phyloP scores from a whole-genome alignment of 2,329 filamentous ascomycete genomes.

The Arthroderma sp. region DNA sequence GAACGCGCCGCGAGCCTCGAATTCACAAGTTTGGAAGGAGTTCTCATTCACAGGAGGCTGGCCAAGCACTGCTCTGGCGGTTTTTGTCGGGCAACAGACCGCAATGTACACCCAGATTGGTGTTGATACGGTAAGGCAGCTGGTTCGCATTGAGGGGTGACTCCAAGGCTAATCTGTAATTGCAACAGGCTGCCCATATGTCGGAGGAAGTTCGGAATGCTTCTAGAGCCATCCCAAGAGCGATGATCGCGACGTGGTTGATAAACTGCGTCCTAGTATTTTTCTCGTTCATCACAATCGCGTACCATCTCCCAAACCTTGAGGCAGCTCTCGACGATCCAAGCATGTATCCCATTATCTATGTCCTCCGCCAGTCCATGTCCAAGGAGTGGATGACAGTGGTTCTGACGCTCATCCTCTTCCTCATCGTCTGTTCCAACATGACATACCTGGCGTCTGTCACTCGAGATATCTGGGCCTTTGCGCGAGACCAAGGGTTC shows the following conservation, averaged over 20 bases:
- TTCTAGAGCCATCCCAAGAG: slow-evolving; percentile 32
- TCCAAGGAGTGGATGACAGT: slow-evolving; percentile 32
- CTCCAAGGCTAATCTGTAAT: background rate
- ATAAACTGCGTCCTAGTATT: slow-evolving; percentile 37
- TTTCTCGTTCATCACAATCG: slow-evolving; percentile 29
- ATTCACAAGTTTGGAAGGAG: slow-evolving; percentile 21
- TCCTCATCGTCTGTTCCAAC: slow-evolving; percentile 21
- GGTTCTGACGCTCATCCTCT: slow-evolving; percentile 33
- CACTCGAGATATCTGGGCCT: slow-evolving; percentile 30
- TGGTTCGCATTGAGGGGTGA: background rate
- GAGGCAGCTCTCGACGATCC: slow-evolving; percentile 25
- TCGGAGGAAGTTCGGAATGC: slow-evolving; percentile 40
- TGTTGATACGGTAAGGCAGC: slow-evolving; percentile 14
- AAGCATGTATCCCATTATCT: slow-evolving; percentile 37
- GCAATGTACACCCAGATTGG: slow-evolving; percentile 19
- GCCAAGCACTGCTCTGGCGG: slow-evolving; percentile 23
- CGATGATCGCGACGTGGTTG: slow-evolving; percentile 34
- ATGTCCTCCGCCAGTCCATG: slow-evolving; percentile 37
- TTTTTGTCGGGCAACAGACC: slow-evolving; percentile 23
- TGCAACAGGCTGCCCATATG: slow-evolving; percentile 16
- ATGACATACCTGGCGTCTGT: slow-evolving; percentile 24
- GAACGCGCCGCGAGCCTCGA: slow-evolving; percentile 16
- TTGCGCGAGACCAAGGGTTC: slow-evolving; percentile 40
- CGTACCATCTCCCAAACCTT: slow-evolving; percentile 32
- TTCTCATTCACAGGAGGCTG: slow-evolving; percentile 27